phyloP scores from a whole-genome alignment of 768 basidiomycete species.

The Suillus ampliporus region DNA sequence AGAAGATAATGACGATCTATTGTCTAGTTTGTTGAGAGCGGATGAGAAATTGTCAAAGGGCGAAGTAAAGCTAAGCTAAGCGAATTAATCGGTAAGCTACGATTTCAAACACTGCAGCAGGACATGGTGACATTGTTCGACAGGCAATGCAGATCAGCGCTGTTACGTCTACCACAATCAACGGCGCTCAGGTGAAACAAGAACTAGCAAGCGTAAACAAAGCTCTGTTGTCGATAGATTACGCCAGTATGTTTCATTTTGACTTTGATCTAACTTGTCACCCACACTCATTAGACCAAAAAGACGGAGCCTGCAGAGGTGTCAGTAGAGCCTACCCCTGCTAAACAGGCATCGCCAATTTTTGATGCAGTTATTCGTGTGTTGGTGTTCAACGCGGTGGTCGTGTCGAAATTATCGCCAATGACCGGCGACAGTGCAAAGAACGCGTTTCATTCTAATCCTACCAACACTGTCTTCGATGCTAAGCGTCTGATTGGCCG shows the following conservation, averaged over 20 bases:
- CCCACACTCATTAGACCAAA: conserved; percentile 65
- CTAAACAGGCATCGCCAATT: conserved; percentile 45
- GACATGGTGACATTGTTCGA: neutral
- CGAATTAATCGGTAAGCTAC: conserved; percentile 45
- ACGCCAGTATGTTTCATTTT: conserved; percentile 68
- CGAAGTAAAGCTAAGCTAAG: conserved; percentile 43
- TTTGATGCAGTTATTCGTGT: conserved; percentile 96
- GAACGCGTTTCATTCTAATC: conserved; percentile 93
- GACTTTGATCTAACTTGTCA: conserved; percentile 11
- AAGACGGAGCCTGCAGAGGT: conserved; percentile 54
- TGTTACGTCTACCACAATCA: conserved; percentile 43
- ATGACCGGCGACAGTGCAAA: conserved; percentile 96
- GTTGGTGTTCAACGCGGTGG: conserved; percentile 90
- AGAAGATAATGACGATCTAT: conserved; percentile 53
- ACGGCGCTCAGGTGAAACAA: conserved; percentile 50
- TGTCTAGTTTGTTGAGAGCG: conserved; percentile 56
- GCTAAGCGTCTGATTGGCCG: conserved; percentile 96
- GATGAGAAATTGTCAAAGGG: conserved; percentile 40
- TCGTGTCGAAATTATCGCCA: conserved; percentile 88
- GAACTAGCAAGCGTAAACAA: conserved; percentile 72
- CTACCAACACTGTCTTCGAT: conserved; percentile 93
- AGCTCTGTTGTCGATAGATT: conserved; percentile 84
- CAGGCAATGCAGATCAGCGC: conserved; percentile 53
- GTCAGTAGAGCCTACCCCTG: conserved; percentile 28
- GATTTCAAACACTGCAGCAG: neutral